Base-by-base conservation (phyloP, 768 basidiomycete species). In the Psilocybe subaeruginosa region DNA sequence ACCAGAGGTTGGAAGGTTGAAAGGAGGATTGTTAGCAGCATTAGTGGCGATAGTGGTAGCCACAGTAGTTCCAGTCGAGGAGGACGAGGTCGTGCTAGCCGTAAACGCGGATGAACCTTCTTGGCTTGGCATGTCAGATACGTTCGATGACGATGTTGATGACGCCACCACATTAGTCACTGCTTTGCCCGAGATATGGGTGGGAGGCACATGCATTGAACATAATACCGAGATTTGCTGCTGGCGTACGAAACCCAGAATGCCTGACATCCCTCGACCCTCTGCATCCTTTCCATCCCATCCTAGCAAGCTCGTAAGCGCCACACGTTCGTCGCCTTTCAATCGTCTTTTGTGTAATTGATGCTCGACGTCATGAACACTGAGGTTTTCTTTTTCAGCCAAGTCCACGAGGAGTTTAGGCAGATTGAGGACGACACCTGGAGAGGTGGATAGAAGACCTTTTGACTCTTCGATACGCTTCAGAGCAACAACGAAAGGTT, bases 301-400 rank as follows among this genome's bases (percentile, higher is more conserved):
- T 0, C 89, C 89, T 0, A 88, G 74, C 3, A 90, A 64, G 61
- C 82, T 84, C 23, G 65, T 65, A 29, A 90, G 69, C 23, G 80
- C 87, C 0, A 77, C 77, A 53, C 77, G 78, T 70, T 90, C 89
- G 63, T 88, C 85, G 8, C 84, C 88, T 27, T 75, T 78, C 17
- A 89, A 69, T 41, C 76, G 70, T 0, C 79, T 68, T 37, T 66
- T 63, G 5, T 77, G 76, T 33, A 77, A 74, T 19, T 56, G 50
- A n/a, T 33, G 37, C 16, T 55, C 49, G 11, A 37, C 17, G 30
- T 57, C 58, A 6, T 39, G 31, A 23, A 55, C 37, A 8, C 47
- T 46, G 2, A 37, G 29, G 14, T 56, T 54, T 70, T 88, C 88
- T 54, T 80, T 80, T 58, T 78, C 78, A 0, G 83, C 82, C 16